phyloP scores from a whole-genome alignment of 257 asterid species.

The Solanum infundibuliforme region DNA sequence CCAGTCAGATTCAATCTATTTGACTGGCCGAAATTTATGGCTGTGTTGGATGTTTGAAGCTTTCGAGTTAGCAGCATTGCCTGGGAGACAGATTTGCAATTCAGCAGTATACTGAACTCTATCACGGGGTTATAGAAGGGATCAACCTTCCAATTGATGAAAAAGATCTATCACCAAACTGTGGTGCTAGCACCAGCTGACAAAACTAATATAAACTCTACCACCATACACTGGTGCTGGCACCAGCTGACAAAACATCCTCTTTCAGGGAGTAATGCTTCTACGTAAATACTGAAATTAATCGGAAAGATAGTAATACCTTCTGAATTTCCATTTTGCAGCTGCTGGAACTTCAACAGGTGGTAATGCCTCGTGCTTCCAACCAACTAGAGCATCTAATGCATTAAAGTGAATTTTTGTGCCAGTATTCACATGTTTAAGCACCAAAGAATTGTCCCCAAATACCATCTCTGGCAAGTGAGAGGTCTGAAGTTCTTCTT shows the following conservation, averaged over 20 bases:
- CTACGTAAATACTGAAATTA: background rate
- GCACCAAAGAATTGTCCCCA: conserved; percentile 74
- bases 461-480: conserved; percentile 97
- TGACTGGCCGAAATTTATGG: background rate
- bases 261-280: background rate
- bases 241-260: background rate
- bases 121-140: background rate
- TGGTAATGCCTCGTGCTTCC: conserved; percentile 85
- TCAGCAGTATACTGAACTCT: background rate
- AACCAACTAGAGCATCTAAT: conserved; percentile 83
- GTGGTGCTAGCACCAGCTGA: background rate
- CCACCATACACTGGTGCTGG: background rate
- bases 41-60: background rate
- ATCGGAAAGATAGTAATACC: conserved; percentile 24
- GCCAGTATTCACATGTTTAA: conserved; percentile 66
- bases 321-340: conserved; percentile 82
- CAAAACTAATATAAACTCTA: background rate
- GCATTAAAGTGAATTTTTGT: conserved; percentile 62
- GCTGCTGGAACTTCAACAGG: conserved; percentile 99
- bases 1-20: background rate
- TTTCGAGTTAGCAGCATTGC: background rate
- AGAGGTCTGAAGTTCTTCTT: conserved; percentile 70
- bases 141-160: background rate
- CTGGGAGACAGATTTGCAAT: background rate
- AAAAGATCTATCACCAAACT: background rate